phyloP scores from a whole-genome alignment of 345 rosid species.

The Excoecaria cochinchinensis region DNA sequence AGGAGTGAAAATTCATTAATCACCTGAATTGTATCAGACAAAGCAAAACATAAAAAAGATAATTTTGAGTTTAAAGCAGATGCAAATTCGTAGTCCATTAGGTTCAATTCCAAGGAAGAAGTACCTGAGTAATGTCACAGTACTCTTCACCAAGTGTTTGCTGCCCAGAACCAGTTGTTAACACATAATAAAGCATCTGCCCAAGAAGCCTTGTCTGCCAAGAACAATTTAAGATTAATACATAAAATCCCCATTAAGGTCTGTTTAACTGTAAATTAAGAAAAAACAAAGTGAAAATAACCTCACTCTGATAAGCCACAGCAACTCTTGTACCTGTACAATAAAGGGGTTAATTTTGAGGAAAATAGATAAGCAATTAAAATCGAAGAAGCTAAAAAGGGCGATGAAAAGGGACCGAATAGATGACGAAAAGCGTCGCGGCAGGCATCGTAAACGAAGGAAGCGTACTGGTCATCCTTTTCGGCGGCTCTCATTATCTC shows the following conservation, averaged over 20 bases:
- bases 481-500: slow-evolving; percentile 97
- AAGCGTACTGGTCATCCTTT: slow-evolving; percentile 95
- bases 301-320: slow-evolving; percentile 92
- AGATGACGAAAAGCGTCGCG: slow-evolving; percentile 90
- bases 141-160: slow-evolving; percentile 97
- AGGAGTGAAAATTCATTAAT: not conserved
- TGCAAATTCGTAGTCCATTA: not conserved
- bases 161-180: slow-evolving; percentile 93
- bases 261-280: not conserved
- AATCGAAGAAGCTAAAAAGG: not conserved
- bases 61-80: not conserved
- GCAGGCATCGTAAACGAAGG: slow-evolving; percentile 88
- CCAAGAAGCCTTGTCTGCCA: slow-evolving; percentile 79
- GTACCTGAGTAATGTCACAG: slow-evolving; percentile 92
- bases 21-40: not conserved
- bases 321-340: slow-evolving; percentile 76
- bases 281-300: slow-evolving; percentile 2
- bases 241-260: no score
- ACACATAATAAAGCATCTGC: slow-evolving; percentile 83
- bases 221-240: not conserved
- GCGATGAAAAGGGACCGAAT: slow-evolving; percentile 46
- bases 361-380: not conserved
- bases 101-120: not conserved
- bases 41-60: not conserved
- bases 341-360: not conserved